Evolutionary conservation across 495 filamentous ascomycete genomes (phyloP), one percentile per base, ranked within the genome.

Genomic region (Podospora sp.): DNA sequence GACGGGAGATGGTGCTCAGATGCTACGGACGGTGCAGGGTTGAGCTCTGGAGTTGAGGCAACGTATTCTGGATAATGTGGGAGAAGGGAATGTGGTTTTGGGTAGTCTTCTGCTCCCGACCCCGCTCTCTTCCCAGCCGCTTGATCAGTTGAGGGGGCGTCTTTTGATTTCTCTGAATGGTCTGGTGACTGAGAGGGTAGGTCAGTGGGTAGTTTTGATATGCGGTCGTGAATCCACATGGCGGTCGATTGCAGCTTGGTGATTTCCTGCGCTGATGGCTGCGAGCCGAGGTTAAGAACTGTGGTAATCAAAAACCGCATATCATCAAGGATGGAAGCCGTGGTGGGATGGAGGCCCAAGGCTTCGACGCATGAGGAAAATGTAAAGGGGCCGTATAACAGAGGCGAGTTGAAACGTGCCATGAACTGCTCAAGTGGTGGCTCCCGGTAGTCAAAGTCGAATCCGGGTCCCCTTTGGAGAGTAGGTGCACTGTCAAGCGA

Each of bases 281-380:
- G 33, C 0, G 35, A 12, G 2, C 59, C 46, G 2, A 74, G 62
- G n/a, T 56, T 33, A 11, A 72, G 66, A 2, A 72, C 69, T 1
- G 56, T 66, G 46, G 65, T 46, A 24, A 72, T 57, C 5, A 72
- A 59, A 22, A 63, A 68, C 24, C 68, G 63, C 21, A 74, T 65
- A 46, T 74, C 72, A 36, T 74, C 72, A 6, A 74, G 68, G n/a
- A 74, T 72, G 35, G 55, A 65, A 6, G 72, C 72, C 11, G 72
- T 72, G 25, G 55, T 60, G 2, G 60, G 60, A 22, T 72, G 66
- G 12, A 74, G 56, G n/a, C 57, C 65, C 33, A 74, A 40, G 0
- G 29, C 50, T 9, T 53, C 63, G 20, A 62, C 61, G 27, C 63
- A 64, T 20, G 60, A 65, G 20, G 60, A 50, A 40, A 74, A 74